These are phyloP conservation scores for Graphilbum fragrans DNA, from an alignment of 2,329 filamentous ascomycete species.

Conservation along the genomic window DNA sequence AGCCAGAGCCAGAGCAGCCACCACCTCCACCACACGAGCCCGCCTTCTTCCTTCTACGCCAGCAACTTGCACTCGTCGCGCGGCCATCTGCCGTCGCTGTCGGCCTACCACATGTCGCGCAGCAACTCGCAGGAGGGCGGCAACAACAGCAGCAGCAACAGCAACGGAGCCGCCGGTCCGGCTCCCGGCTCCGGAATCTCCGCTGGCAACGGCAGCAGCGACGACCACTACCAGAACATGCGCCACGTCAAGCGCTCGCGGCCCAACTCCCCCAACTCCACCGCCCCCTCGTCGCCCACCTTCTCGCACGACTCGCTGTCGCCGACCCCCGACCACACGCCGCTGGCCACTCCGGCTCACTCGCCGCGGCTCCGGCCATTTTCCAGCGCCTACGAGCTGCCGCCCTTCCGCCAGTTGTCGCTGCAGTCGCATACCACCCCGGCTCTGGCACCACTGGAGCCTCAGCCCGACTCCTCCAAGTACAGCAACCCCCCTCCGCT, in stretches of 20 bases:
- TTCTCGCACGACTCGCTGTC: conserved; percentile 94
- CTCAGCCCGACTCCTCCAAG: conserved; percentile 32
- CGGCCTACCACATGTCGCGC: conserved; percentile 88
- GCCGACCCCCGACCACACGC: conserved; percentile 94
- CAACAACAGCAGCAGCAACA: conserved; percentile 1
- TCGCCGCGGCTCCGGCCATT: conserved; percentile 82
- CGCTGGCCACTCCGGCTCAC: conserved; percentile 90
- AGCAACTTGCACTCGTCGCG: conserved; percentile 36
- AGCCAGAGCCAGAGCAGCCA: not conserved
- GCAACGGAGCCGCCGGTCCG: conserved; percentile 43
- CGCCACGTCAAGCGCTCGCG: conserved; percentile 77
- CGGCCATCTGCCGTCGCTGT: conserved; percentile 61
- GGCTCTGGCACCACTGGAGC: conserved; percentile 47
- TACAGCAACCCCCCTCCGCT: conserved; percentile 32
- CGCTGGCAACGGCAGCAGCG: conserved; percentile 25
- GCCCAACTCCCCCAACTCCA: conserved; percentile 89
- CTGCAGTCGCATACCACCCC: conserved; percentile 37
- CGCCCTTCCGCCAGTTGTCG: conserved; percentile 61
- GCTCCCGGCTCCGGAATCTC: too few relatives aligned
- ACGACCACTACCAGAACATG: conserved; percentile 64
- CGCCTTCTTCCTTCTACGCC: conserved; percentile 32
- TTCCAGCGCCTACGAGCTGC: conserved; percentile 63
- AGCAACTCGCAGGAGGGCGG: conserved; percentile 68
- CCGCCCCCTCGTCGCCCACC: conserved; percentile 87
- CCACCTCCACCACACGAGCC: conserved; percentile 8